Evolutionary conservation across 2,329 filamentous ascomycete species (phyloP).

Genomic region (Plenodomus biglobosus): DNA sequence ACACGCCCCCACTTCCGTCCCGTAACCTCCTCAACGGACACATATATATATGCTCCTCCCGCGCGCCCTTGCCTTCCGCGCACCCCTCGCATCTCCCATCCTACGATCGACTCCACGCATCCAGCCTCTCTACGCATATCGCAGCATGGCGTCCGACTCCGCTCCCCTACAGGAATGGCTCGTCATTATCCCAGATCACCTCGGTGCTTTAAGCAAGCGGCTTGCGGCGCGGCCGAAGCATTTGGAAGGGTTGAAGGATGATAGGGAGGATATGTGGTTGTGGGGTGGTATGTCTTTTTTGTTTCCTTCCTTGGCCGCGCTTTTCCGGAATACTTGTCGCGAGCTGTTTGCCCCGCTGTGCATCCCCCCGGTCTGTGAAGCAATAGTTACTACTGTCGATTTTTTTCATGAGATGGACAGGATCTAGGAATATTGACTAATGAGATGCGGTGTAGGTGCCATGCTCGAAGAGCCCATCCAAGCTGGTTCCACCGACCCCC

Average conservation of each 20-base stretch:
- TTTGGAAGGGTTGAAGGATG: slow-evolving; percentile 32
- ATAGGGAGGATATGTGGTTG: slow-evolving; percentile 38
- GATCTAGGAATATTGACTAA: background rate
- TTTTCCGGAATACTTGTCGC: too few relatives aligned
- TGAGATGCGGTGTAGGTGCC: slow-evolving; percentile 23
- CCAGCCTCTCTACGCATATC: background rate
- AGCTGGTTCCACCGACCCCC: slow-evolving; percentile 59
- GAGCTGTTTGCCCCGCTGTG: too few relatives aligned
- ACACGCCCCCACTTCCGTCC: background rate
- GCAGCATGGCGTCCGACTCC: slow-evolving; percentile 27
- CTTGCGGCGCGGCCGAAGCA: slow-evolving; percentile 47
- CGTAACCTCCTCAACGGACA: background rate
- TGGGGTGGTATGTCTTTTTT: slow-evolving; percentile 35
- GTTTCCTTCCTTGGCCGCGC: background rate
- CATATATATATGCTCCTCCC: slow-evolving; percentile 9
- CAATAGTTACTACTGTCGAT: too few relatives aligned
- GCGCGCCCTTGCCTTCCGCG: background rate
- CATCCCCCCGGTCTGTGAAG: too few relatives aligned
- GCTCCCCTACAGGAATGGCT: slow-evolving; percentile 51
- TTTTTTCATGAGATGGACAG: too few relatives aligned
- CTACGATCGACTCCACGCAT: background rate
- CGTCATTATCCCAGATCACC: slow-evolving; percentile 52
- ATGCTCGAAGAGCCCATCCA: slow-evolving; percentile 50
- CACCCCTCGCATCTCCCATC: background rate
- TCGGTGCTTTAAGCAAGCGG: slow-evolving; percentile 46